Conservation (phyloP, 2,329 filamentous ascomycete genomes). For the Talaromyces marneffei region DNA sequence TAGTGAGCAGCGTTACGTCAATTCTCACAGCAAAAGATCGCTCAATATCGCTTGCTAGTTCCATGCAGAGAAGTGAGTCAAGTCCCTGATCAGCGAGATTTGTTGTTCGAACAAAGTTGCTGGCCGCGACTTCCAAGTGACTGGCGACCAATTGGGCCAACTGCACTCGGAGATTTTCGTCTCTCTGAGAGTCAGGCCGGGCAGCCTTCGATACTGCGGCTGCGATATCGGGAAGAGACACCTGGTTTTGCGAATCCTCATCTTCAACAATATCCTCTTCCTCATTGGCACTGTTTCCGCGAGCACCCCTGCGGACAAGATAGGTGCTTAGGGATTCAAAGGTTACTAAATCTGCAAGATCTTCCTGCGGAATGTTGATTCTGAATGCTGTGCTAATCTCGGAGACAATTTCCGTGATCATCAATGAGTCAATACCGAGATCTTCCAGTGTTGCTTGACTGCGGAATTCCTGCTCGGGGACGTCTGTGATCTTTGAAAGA, state of each 20-base stretch:
- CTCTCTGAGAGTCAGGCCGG: not conserved
- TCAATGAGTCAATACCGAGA: slow-evolving; percentile 31
- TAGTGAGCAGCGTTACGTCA: not conserved
- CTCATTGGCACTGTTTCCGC: not conserved
- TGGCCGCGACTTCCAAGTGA: not conserved
- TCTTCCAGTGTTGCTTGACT: slow-evolving; percentile 12
- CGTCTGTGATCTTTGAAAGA: not conserved
- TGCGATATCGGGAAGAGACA: not conserved
- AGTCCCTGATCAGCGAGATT: not conserved
- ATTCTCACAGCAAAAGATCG: not conserved
- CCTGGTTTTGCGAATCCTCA: not conserved
- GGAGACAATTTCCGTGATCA: slow-evolving; percentile 13
- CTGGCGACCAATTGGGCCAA: not conserved
- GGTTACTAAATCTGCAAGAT: not conserved
- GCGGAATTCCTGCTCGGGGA: not conserved
- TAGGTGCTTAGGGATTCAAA: not conserved
- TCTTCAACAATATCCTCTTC: not conserved
- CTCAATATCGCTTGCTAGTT: not conserved
- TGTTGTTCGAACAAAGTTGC: not conserved
- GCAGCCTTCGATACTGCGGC: not conserved
- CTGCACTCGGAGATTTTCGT: not conserved
- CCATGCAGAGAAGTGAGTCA: not conserved
- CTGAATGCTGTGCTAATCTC: not conserved
- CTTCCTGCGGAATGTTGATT: not conserved
- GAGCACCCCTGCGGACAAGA: not conserved